phyloP scores from a whole-genome alignment of 441 rosid genomes.

The Viola pubescens region DNA sequence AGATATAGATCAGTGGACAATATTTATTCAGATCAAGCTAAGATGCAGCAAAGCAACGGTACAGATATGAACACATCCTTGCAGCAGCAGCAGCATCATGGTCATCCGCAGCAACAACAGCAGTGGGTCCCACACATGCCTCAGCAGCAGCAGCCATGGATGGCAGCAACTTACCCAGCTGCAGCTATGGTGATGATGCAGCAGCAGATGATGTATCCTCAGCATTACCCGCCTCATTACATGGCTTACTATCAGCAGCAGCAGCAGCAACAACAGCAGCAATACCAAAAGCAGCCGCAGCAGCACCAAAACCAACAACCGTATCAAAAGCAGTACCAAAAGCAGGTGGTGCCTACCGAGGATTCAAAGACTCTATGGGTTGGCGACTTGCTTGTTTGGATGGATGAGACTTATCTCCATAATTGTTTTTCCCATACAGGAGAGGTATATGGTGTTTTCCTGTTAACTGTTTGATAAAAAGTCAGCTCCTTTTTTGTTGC shows the following conservation, averaged over 20 bases:
- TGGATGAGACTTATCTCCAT: slow-evolving; percentile 88
- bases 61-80: slow-evolving; percentile 39
- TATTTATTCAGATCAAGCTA: slow-evolving; percentile 18
- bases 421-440: slow-evolving; percentile 62
- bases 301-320: slow-evolving; percentile 33
- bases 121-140: slow-evolving; percentile 30
- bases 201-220: slow-evolving; percentile 76
- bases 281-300: slow-evolving; percentile 39
- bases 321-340: slow-evolving; percentile 40
- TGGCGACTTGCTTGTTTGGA: slow-evolving; percentile 95
- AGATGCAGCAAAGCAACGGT: slow-evolving; percentile 61
- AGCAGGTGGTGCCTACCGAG: slow-evolving; percentile 40
- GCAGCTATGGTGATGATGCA: slow-evolving; percentile 82
- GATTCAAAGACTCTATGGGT: slow-evolving; percentile 83
- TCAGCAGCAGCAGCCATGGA: slow-evolving; percentile 57
- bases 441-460: slow-evolving; percentile 38
- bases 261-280: slow-evolving; percentile 33
- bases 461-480: slow-evolving; percentile 20
- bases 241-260: slow-evolving; percentile 33
- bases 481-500: background rate
- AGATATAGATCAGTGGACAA: slow-evolving; percentile 9
- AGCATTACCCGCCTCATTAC: slow-evolving; percentile 36
- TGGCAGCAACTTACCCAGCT: slow-evolving; percentile 60
- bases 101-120: slow-evolving; percentile 30
- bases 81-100: slow-evolving; percentile 28